These are phyloP conservation scores for Mucor plumbeus DNA, from an alignment of 371 early-diverging fungal species.

Conservation along the genomic window DNA sequence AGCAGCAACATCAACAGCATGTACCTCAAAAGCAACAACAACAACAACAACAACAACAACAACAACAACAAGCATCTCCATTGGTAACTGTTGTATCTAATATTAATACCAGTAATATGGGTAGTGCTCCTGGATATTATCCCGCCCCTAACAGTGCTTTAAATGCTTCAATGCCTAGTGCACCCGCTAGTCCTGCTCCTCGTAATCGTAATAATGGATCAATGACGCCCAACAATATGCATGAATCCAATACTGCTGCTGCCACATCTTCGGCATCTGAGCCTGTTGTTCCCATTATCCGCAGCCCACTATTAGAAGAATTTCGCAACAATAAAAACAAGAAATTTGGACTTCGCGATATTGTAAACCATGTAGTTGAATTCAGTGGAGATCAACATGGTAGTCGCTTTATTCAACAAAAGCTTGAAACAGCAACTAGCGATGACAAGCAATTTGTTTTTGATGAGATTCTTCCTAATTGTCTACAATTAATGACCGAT, in stretches of 20 bases:
- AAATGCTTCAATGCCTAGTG: background rate
- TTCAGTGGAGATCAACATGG: slow-evolving; percentile 99
- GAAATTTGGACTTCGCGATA: slow-evolving; percentile 92
- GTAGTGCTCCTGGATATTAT: background rate
- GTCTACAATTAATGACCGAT: slow-evolving; percentile 97
- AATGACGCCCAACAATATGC: background rate
- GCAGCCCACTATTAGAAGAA: slow-evolving; percentile 90
- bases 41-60: slow-evolving; percentile 2
- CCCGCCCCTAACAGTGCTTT: background rate
- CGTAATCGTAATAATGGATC: slow-evolving; percentile 3
- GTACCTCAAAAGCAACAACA: background rate
- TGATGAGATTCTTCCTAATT: slow-evolving; percentile 92
- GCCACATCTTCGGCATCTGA: background rate
- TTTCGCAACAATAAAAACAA: slow-evolving; percentile 93
- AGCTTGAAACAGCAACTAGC: slow-evolving; percentile 89
- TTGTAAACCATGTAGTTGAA: slow-evolving; percentile 91
- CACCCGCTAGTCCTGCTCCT: slow-evolving; percentile 16
- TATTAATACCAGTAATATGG: background rate
- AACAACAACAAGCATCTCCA: background rate
- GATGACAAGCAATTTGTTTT: slow-evolving; percentile 98
- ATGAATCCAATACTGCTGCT: background rate
- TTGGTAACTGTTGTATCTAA: background rate
- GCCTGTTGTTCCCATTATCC: slow-evolving; percentile 42
- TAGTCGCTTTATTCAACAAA: slow-evolving; percentile 99
- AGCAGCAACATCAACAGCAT: slow-evolving; percentile 9